phyloP scores from a whole-genome alignment of 2,329 filamentous ascomycete genomes.

The Exophiala spinifera region DNA sequence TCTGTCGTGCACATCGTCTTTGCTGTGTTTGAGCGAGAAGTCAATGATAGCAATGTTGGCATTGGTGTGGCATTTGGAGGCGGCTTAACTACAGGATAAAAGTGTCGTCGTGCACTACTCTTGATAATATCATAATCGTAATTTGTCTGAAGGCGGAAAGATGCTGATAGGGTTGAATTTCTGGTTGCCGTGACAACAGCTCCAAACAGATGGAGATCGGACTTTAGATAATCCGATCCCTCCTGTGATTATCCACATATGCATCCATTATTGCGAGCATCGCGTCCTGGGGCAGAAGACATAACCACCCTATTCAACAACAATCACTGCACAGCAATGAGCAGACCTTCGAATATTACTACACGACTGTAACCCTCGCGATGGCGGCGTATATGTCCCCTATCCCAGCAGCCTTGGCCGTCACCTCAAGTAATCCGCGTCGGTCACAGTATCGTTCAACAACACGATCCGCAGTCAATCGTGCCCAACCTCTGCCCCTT shows the following conservation, averaged over 20 bases:
- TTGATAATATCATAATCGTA: conserved; percentile 9
- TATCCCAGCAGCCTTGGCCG: conserved; percentile 37
- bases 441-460: conserved; percentile 36
- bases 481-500: conserved; percentile 7
- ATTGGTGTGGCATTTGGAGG: conserved; percentile 9
- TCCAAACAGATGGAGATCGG: not conserved
- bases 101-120: not conserved
- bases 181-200: conserved; percentile 12
- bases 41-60: conserved; percentile 12
- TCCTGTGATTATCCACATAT: conserved; percentile 3
- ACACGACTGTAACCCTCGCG: conserved; percentile 11
- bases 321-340: conserved; percentile 7
- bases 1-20: not conserved
- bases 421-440: conserved; percentile 37
- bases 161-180: not conserved
- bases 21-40: conserved; percentile 5
- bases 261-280: not conserved
- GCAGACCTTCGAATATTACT: conserved; percentile 14
- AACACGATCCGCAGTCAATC: conserved; percentile 14
- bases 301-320: not conserved
- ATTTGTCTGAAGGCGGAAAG: not conserved
- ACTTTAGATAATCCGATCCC: not conserved
- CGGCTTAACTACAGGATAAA: not conserved
- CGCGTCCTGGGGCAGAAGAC: conserved; percentile 8
- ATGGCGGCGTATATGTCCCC: conserved; percentile 37